Evolutionary conservation across 768 basidiomycete genomes (phyloP).

Genomic region (Suillus clintonianus): DNA sequence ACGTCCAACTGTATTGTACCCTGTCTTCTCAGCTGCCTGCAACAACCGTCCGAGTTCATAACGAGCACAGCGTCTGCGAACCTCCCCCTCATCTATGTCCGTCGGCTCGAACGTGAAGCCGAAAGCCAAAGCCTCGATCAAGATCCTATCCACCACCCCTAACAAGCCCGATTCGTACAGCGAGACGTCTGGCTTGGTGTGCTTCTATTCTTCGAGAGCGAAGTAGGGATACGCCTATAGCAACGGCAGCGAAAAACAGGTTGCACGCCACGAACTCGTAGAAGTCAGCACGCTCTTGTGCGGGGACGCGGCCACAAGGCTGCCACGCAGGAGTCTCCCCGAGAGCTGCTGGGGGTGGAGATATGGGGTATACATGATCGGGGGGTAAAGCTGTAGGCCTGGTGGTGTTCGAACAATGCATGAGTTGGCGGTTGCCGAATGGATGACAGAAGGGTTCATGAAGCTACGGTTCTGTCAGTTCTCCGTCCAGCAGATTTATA

Average conservation of each 20-base stretch:
- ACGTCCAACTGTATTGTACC: background rate
- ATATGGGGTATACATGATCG: constrained; percentile 12
- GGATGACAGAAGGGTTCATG: constrained; percentile 91
- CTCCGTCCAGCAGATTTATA: constrained; percentile 5
- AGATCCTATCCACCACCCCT: constrained; percentile 31
- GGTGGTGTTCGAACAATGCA: constrained; percentile 66
- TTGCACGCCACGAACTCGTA: constrained; percentile 91
- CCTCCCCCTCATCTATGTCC: background rate
- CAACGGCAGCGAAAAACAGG: constrained; percentile 64
- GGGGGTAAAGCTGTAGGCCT: constrained; percentile 18
- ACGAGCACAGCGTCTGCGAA: background rate
- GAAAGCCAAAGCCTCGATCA: background rate
- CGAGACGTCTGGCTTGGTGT: constrained; percentile 78
- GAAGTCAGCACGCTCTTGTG: constrained; percentile 81
- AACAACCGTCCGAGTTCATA: background rate
- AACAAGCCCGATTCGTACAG: constrained; percentile 80
- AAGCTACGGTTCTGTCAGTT: constrained; percentile 47
- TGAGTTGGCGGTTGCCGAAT: constrained; percentile 89
- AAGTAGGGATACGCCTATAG: constrained; percentile 65
- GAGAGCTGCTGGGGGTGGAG: constrained; percentile 15
- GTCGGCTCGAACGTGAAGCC: background rate
- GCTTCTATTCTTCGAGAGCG: constrained; percentile 69
- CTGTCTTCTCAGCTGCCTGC: background rate
- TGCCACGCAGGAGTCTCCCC: constrained; percentile 87
- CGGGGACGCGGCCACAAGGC: constrained; percentile 85